Evolutionary conservation across 768 basidiomycete genomes (phyloP), one percentile per base, ranked within the genome.

Genomic region (Cyclocybe aegerita): DNA sequence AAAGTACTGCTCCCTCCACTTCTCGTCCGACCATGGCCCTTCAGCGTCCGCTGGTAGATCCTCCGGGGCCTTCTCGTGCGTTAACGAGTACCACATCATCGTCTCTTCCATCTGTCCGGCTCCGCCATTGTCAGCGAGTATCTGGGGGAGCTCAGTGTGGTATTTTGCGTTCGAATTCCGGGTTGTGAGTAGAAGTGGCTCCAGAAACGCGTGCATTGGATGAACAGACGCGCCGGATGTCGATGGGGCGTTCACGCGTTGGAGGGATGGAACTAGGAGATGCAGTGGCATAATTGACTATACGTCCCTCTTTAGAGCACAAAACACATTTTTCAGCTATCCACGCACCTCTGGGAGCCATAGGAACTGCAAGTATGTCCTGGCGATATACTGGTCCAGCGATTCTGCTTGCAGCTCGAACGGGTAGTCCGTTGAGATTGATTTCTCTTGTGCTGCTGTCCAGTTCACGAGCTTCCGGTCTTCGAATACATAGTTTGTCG

Each of bases 71-170:
- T 79, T 83, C 64, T 88, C 88, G 60, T 86, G 77, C 50, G 75
- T 75, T 36, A 87, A 67, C 0, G 81, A 77, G 51, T 80, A 90
- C 87, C 87, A 90, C 82, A 90, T 86, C 75, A 88, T 83, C 0
- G 72, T 75, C 50, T 89, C 88, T 53, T 90, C 88, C 32, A 77
- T 69, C 54, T 82, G 82, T 7, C 79, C 86, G 2, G 74, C 79
- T 1, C 82, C 85, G 8, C 80, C 83, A 0, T 77, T 80, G 39
- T 83, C 75, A 0, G 66, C 65, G 2, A 91, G 73, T 7, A 89
- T 78, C 49, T 76, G 72, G 0, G 81, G 75, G 0, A 91, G 74
- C n/a, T 85, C 82, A 0, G 68, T 65, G 56, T 82, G 80, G 54
- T 88, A 90, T 63, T 90, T 90, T 30, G 75, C 71, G 2, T 76